Conservation (phyloP, 352 stramenopile genomes). For the Albugo laibachii region DNA sequence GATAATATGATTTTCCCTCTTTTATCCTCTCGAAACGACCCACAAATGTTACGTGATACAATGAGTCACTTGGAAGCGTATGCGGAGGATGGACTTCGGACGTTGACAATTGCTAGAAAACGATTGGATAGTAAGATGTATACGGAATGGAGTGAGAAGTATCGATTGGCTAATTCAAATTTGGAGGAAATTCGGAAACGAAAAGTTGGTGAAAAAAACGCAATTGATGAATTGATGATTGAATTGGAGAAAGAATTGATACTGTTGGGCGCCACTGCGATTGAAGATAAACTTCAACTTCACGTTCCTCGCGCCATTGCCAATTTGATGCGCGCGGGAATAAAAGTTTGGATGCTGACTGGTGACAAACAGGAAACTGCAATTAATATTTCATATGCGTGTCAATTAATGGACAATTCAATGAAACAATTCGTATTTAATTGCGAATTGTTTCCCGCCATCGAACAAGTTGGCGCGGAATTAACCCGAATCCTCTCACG, state of each 20-base stretch:
- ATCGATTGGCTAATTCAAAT: constrained; percentile 26
- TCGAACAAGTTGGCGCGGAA: constrained; percentile 17
- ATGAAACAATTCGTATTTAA: constrained; percentile 54
- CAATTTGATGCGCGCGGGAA: constrained; percentile 83
- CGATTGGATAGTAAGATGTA: constrained; percentile 34
- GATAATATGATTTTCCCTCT: constrained; percentile 15
- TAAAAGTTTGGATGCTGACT: constrained; percentile 97
- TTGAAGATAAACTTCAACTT: constrained; percentile 94
- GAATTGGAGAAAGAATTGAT: constrained; percentile 61
- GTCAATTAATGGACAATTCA: constrained; percentile 34
- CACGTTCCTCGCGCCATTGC: constrained; percentile 85
- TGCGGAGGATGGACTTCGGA: constrained; percentile 56
- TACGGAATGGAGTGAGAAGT: constrained; percentile 25
- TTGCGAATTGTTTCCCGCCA: constrained; percentile 32
- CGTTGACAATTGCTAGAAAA: constrained; percentile 39
- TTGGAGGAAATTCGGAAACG: constrained; percentile 22
- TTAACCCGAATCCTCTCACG: constrained; percentile 4
- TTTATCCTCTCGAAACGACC: background rate
- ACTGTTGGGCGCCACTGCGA: constrained; percentile 85
- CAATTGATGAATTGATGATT: constrained; percentile 30
- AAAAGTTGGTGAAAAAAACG: constrained; percentile 6
- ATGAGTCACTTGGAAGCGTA: constrained; percentile 41
- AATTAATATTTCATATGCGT: constrained; percentile 92
- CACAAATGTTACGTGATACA: constrained; percentile 29
- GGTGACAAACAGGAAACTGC: constrained; percentile 96